These are phyloP conservation scores for Nevesoporus exiguus DNA, from an alignment of 768 basidiomycete genomes.

Conservation along the genomic window DNA sequence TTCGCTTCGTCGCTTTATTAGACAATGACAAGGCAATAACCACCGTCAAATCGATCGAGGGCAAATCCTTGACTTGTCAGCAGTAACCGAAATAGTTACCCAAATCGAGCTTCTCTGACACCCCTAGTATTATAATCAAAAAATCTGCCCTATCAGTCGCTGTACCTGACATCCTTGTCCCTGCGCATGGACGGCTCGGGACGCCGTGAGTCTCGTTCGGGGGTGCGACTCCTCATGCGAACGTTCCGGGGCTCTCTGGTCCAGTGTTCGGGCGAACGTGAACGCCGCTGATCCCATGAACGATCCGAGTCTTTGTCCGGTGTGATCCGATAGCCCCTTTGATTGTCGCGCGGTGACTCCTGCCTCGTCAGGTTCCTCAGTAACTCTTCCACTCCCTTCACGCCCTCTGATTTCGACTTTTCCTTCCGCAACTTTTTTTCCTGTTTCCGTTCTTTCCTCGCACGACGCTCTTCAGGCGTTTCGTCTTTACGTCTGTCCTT, in stretches of 20 bases:
- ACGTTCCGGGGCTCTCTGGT: slow-evolving; percentile 9
- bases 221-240: slow-evolving; percentile 17
- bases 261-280: slow-evolving; percentile 11
- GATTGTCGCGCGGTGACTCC: slow-evolving; percentile 23
- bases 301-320: slow-evolving; percentile 15
- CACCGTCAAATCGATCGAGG: neutral
- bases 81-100: neutral
- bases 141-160: neutral
- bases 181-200: neutral
- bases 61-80: neutral
- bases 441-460: slow-evolving; percentile 70
- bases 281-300: slow-evolving; percentile 11
- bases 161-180: slow-evolving; percentile 5
- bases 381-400: slow-evolving; percentile 66
- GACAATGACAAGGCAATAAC: neutral
- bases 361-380: slow-evolving; percentile 42
- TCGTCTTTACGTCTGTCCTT: slow-evolving; percentile 72
- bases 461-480: slow-evolving; percentile 74
- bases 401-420: slow-evolving; percentile 52
- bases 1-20: neutral
- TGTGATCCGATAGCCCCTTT: slow-evolving; percentile 2
- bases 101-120: neutral
- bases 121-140: neutral
- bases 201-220: slow-evolving; percentile 13
- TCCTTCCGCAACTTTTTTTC: slow-evolving; percentile 60